phyloP scores from a whole-genome alignment of 179 eudicot species.

The Beta corolliflora region DNA sequence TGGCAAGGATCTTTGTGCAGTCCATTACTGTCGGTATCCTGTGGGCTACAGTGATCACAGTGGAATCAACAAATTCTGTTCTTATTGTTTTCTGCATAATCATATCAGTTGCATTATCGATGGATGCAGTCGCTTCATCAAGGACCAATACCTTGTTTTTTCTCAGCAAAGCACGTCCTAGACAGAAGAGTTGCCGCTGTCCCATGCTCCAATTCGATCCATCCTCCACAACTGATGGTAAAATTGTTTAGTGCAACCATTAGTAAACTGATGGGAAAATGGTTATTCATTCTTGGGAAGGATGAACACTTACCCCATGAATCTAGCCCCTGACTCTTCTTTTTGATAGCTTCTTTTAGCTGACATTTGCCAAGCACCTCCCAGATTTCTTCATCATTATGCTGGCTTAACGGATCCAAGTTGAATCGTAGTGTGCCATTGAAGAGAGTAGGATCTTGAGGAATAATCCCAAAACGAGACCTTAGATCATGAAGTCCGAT shows the following conservation, averaged over 20 bases:
- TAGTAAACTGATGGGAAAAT: neutral
- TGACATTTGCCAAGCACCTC: slow-evolving; percentile 53
- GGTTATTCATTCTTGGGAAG: neutral
- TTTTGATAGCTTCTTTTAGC: slow-evolving; percentile 43
- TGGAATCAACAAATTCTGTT: slow-evolving; percentile 11
- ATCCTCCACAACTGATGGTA: slow-evolving; percentile 55
- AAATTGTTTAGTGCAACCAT: neutral
- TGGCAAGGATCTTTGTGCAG: slow-evolving; percentile 14
- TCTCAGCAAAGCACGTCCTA: slow-evolving; percentile 32
- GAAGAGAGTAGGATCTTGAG: slow-evolving; percentile 78
- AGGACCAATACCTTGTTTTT: slow-evolving; percentile 10
- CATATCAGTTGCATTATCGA: slow-evolving; percentile 14
- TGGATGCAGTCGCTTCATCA: slow-evolving; percentile 16
- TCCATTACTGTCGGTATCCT: slow-evolving; percentile 17
- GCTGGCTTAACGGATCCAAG: slow-evolving; percentile 59
- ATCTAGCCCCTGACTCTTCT: slow-evolving; percentile 41
- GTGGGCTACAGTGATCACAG: slow-evolving; percentile 13
- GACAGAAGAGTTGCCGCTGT: slow-evolving; percentile 64
- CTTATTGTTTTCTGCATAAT: slow-evolving; percentile 9
- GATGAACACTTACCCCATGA: slow-evolving; percentile 37
- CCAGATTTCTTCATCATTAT: slow-evolving; percentile 59
- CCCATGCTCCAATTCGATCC: slow-evolving; percentile 84
- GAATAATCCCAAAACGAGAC: slow-evolving; percentile 68
- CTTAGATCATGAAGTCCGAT: slow-evolving; percentile 76
- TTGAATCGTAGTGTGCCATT: slow-evolving; percentile 71